Conservation (phyloP, 1,139 yeast species). For the Magnusiomyces magnusii region DNA sequence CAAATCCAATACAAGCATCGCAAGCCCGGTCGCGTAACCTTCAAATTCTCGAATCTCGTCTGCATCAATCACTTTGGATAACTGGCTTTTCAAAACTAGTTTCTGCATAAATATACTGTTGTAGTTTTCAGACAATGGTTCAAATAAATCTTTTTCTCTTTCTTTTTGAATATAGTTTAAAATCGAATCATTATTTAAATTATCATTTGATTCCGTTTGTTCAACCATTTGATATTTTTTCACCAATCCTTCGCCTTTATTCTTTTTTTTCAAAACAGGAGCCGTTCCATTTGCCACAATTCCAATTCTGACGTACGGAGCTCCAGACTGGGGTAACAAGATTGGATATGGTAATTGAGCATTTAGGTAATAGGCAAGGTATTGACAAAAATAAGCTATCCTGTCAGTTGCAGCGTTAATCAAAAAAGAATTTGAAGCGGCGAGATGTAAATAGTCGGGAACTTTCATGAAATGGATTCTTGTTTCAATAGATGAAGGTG, state of each 20-base stretch:
- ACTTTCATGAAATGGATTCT: conserved; percentile 24
- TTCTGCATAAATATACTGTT: conserved; percentile 2
- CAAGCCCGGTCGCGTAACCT: conserved; percentile 28
- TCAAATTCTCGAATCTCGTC: conserved; percentile 27
- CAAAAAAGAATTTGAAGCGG: conserved; percentile 25
- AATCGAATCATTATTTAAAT: too few species aligned
- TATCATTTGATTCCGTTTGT: too few species aligned
- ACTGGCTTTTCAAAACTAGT: neutral
- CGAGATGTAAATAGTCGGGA: conserved; percentile 30
- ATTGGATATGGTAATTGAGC: conserved; percentile 31
- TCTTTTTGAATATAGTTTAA: too few species aligned
- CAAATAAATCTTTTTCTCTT: too few species aligned
- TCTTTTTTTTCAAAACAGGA: neutral
- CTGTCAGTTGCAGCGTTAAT: conserved; percentile 33
- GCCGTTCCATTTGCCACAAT: neutral
- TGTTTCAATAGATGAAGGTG: conserved; percentile 40
- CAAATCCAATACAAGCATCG: conserved; percentile 32
- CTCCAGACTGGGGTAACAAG: conserved; percentile 25
- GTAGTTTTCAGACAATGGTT: neutral
- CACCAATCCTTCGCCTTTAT: too few species aligned
- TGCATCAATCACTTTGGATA: neutral
- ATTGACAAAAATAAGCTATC: conserved; percentile 26
- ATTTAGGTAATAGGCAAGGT: conserved; percentile 31
- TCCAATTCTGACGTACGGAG: conserved; percentile 24
- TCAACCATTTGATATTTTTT: too few species aligned